A percentile compares a stretch with the other conserved stretches of the same genome.
Evolutionary conservation across 495 filamentous ascomycete genomes (phyloP).

Genomic region (Amphirosellinia nigrospora): DNA sequence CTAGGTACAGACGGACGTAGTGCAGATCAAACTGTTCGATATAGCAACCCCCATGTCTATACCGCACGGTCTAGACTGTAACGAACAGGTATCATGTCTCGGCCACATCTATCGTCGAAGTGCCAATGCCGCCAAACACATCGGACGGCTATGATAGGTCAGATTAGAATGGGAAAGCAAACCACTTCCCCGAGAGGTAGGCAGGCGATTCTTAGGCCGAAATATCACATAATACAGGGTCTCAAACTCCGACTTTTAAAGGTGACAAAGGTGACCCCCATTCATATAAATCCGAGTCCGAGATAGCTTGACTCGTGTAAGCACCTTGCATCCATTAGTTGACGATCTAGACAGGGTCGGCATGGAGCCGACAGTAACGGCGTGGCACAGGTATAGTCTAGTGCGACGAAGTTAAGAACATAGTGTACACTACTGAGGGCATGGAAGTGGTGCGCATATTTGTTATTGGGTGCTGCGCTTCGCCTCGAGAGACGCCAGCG

Average conservation of each 20-base stretch:
- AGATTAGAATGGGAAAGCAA: not conserved
- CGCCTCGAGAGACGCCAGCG: not conserved
- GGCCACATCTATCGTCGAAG: slow-evolving; percentile 7
- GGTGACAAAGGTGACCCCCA: not conserved
- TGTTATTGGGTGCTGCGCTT: not conserved
- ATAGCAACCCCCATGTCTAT: not conserved
- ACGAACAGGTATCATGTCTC: slow-evolving; percentile 1
- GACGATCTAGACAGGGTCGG: not conserved
- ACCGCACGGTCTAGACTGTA: slow-evolving; percentile 6
- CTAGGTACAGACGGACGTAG: slow-evolving; percentile 7
- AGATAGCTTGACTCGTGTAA: slow-evolving; percentile 21
- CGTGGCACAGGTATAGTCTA: slow-evolving; percentile 11
- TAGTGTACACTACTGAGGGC: not conserved
- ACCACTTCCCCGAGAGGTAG: not conserved
- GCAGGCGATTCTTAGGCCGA: not conserved
- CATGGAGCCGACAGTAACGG: slow-evolving; percentile 18
- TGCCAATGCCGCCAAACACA: not conserved
- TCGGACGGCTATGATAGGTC: slow-evolving; percentile 4
- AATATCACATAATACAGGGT: not conserved
- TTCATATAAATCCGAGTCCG: not conserved
- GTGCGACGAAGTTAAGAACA: slow-evolving; percentile 1
- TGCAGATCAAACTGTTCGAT: slow-evolving; percentile 6
- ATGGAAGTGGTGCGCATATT: not conserved
- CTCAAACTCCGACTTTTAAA: not conserved
- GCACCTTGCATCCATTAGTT: slow-evolving; percentile 15